Evolutionary conservation across 2,329 filamentous ascomycete genomes (phyloP).

Genomic region (Juglanconis juglandina): DNA sequence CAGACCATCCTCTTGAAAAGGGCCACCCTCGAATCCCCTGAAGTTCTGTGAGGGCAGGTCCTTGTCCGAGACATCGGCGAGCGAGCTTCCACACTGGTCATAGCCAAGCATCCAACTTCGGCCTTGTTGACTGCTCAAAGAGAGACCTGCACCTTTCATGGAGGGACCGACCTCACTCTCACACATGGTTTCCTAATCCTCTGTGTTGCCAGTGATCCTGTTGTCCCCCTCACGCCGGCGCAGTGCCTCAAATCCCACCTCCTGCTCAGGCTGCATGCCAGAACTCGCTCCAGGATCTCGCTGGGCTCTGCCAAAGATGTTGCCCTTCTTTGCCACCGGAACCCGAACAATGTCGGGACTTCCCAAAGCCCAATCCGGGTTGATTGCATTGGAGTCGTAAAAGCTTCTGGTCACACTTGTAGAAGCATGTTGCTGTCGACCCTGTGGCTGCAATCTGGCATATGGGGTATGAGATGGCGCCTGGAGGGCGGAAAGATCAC

Average conservation of each 20-base stretch:
- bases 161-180: slow-evolving; percentile 11
- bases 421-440: background rate
- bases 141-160: slow-evolving; percentile 4
- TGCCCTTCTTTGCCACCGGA: slow-evolving; percentile 5
- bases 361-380: slow-evolving; percentile 11
- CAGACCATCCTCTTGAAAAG: background rate
- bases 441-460: background rate
- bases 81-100: slow-evolving; percentile 14
- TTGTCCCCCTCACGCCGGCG: background rate
- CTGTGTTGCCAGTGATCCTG: slow-evolving; percentile 13
- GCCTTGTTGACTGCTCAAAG: background rate
- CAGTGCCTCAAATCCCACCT: background rate
- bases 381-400: slow-evolving; percentile 12
- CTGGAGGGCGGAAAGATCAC: background rate
- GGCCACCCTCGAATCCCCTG: background rate
- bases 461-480: background rate
- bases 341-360: slow-evolving; percentile 11
- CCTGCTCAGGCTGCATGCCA: background rate
- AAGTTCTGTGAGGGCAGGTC: slow-evolving; percentile 8
- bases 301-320: background rate
- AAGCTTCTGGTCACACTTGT: background rate
- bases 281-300: background rate
- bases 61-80: slow-evolving; percentile 26
- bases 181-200: slow-evolving; percentile 16
- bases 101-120: background rate